A percentile compares a stretch with the other conserved stretches of the same genome.
Evolutionary conservation across 2,329 filamentous ascomycete genomes (phyloP).

Genomic region (Diaporthe humulicola): DNA sequence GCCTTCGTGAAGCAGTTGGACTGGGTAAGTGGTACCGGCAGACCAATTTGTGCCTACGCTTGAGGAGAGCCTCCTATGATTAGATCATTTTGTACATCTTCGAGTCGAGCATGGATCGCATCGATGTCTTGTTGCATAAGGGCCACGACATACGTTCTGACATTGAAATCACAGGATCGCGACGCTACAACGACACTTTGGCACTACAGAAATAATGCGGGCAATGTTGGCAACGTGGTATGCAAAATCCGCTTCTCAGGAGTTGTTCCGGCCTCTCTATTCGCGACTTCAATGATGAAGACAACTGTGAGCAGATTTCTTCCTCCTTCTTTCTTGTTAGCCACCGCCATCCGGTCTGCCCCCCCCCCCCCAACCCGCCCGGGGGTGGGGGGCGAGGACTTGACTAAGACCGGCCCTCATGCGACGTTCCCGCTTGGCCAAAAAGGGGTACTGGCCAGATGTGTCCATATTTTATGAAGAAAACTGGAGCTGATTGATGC

Average conservation of each 20-base stretch:
- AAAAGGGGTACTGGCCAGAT: too few species aligned
- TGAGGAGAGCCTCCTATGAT: too few species aligned
- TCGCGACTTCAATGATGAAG: background rate
- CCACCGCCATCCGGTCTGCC: too few species aligned
- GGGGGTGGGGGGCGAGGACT: too few species aligned
- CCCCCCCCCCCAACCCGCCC: too few species aligned
- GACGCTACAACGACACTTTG: constrained; percentile 21
- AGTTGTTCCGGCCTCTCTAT: rapidly evolving
- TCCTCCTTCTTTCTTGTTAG: too few species aligned
- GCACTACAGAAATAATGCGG: background rate
- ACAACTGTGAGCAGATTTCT: background rate
- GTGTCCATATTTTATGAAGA: background rate
- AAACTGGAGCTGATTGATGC: background rate
- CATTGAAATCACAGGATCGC: background rate
- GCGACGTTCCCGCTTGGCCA: too few species aligned
- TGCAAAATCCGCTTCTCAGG: background rate
- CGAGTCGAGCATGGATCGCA: too few species aligned
- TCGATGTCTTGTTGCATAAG: too few species aligned
- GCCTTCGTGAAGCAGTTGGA: constrained; percentile 14
- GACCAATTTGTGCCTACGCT: too few species aligned
- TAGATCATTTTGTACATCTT: too few species aligned
- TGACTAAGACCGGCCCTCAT: too few species aligned
- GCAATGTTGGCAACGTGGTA: background rate
- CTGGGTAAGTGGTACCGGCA: background rate
- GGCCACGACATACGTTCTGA: background rate